Base-by-base conservation (phyloP, 2,329 filamentous ascomycete genomes). In the Cercospora berteroae region DNA sequence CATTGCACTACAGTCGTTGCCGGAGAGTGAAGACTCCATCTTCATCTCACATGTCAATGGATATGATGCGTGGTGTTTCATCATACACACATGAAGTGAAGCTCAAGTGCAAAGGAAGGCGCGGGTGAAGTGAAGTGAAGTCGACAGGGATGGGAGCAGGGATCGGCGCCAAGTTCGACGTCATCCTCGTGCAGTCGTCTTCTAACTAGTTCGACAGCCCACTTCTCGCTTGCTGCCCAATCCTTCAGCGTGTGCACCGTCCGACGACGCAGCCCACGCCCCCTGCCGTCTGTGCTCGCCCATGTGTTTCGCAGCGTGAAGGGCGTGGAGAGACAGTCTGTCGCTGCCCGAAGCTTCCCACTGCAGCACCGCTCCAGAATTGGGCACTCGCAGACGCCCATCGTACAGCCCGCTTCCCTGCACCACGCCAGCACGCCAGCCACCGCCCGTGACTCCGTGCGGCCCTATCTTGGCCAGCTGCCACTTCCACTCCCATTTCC, bases 141-240 rank as follows among this genome's bases (percentile, higher is more conserved):
- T 31, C 13, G 9, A 10, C 56, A 36, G 29, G 56, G 56, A 23
- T 36, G 2, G 25, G 0, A 27, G 13, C 56, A 39, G 56, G 56
- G 56, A 59, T 59, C 27, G 29, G 33, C 56, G 29, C 29, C 29
- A 39, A 18, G 20, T 59, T 23, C 56, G 56, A 50, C 44, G 44
- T 50, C 44, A 50, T 50, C 18, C 18, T 20, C 44, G 44, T 23
- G 44, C 44, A 23, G 42, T 50, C 44, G 18, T 23, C 18, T 7
- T 23, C 18, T 1, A n/a, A n/a, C n/a, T n/a, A n/a, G n/a, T n/a
- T n/a, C n/a, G n/a, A 48, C 42, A 18, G 42, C 42, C 42, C 42
- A 48, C 42, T 48, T 48, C 42, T 48, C 42, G 27, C n/a, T 58
- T 58, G 56, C 27, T 58, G 56, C 56, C 56, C 56, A 58, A 58